Evolutionary conservation across 2,329 filamentous ascomycete species (phyloP).

Genomic region (Pyrenophora teres): DNA sequence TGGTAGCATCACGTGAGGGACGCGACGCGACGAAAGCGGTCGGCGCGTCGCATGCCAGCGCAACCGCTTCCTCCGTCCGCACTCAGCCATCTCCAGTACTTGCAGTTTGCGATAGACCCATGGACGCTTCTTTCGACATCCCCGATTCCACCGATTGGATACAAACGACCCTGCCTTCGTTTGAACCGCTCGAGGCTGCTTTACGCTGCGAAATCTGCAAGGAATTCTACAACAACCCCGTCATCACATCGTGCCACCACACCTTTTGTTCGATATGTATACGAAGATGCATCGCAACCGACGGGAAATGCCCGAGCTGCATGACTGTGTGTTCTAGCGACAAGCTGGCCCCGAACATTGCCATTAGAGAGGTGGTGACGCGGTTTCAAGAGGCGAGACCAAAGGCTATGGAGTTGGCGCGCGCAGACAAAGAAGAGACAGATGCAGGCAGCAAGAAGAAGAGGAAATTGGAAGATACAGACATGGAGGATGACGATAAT

Average conservation of each 20-base stretch:
- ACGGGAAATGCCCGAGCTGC: conserved; percentile 88
- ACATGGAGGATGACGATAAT: conserved; percentile 49
- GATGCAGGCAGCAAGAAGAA: conserved; percentile 45
- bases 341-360: conserved; percentile 82
- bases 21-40: conserved; percentile 15
- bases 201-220: conserved; percentile 97
- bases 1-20: conserved; percentile 21
- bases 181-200: conserved; percentile 77
- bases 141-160: conserved; percentile 88
- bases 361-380: conserved; percentile 81
- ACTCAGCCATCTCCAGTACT: conserved; percentile 10
- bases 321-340: conserved; percentile 78
- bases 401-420: conserved; percentile 68
- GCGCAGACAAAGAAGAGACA: conserved; percentile 42
- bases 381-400: conserved; percentile 71
- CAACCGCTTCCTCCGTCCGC: conserved; percentile 14
- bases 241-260: conserved; percentile 92
- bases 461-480: conserved; percentile 56
- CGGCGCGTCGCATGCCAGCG: conserved; percentile 13
- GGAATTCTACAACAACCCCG: conserved; percentile 92
- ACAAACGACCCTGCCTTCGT: conserved; percentile 66
- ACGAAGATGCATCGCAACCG: conserved; percentile 77
- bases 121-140: conserved; percentile 52
- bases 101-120: conserved; percentile 16
- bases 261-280: conserved; percentile 98